Conservation (phyloP, 2,329 filamentous ascomycete genomes). For the Aspergillus spinulosporus region DNA sequence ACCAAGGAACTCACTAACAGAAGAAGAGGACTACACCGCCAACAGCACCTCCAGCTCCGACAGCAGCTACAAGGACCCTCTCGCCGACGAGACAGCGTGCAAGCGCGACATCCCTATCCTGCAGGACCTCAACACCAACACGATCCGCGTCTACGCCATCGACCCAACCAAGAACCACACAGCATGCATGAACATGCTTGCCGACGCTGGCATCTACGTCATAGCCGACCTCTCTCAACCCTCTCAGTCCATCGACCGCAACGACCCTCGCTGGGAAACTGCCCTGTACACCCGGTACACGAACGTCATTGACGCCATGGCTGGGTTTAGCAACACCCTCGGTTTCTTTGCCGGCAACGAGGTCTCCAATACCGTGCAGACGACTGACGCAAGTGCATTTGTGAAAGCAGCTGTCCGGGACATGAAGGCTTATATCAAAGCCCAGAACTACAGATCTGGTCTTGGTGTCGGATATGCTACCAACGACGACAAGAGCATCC, state of each 20-base stretch:
- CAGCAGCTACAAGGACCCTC: slow-evolving; percentile 72
- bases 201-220: slow-evolving; percentile 86
- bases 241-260: slow-evolving; percentile 76
- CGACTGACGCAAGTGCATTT: slow-evolving; percentile 84
- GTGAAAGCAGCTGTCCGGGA: slow-evolving; percentile 97
- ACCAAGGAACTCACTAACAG: background rate
- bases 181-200: slow-evolving; percentile 77
- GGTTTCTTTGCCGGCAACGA: slow-evolving; percentile 99
- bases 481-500: slow-evolving; percentile 83
- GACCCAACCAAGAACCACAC: slow-evolving; percentile 75
- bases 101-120: slow-evolving; percentile 81
- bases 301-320: slow-evolving; percentile 73
- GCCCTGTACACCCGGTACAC: slow-evolving; percentile 77
- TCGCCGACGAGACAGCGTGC: slow-evolving; percentile 70
- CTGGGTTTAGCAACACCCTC: slow-evolving; percentile 80
- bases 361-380: slow-evolving; percentile 82
- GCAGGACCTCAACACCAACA: slow-evolving; percentile 76
- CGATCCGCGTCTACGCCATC: slow-evolving; percentile 89
- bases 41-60: slow-evolving; percentile 54
- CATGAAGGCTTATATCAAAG: slow-evolving; percentile 86
- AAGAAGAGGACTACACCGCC: slow-evolving; percentile 60
- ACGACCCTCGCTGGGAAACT: slow-evolving; percentile 74
- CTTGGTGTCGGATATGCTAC: slow-evolving; percentile 93
- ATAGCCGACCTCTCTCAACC: slow-evolving; percentile 86
- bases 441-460: slow-evolving; percentile 64